Conservation (phyloP, 2,329 filamentous ascomycete species). For the Aspergillus novoparasiticus region DNA sequence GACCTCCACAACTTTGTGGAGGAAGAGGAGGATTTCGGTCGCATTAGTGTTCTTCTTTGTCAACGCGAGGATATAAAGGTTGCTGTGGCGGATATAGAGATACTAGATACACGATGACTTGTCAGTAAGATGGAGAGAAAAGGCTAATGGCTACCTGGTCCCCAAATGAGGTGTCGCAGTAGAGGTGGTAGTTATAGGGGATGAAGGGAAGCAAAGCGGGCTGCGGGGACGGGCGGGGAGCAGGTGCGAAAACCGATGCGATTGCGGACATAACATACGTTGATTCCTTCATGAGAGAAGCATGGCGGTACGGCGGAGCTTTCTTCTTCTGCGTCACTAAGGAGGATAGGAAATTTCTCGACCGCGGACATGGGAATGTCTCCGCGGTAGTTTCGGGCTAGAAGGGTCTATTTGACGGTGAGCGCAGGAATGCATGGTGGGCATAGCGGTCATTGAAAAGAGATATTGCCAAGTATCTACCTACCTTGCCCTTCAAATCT, state of each 20-base stretch:
- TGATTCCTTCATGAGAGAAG: conserved; percentile 98
- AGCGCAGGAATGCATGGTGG: conserved; percentile 13
- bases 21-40: conserved; percentile 95
- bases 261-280: conserved; percentile 61
- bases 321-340: conserved; percentile 98
- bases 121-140: background rate
- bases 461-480: conserved; percentile 19
- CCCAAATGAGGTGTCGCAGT: background rate
- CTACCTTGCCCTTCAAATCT: conserved; percentile 98
- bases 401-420: conserved; percentile 71
- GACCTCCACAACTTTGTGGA: conserved; percentile 97
- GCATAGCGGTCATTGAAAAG: background rate
- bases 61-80: conserved; percentile 94
- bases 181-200: conserved; percentile 2
- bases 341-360: conserved; percentile 93
- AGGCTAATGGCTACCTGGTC: conserved; percentile 3
- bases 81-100: conserved; percentile 98
- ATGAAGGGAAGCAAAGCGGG: conserved; percentile 5
- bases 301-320: conserved; percentile 95
- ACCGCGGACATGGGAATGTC: conserved; percentile 99
- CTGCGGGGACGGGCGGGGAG: conserved; percentile 22
- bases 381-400: conserved; percentile 96
- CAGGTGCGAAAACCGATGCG: conserved; percentile 7
- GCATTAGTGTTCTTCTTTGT: conserved; percentile 99
- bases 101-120: conserved; percentile 60